These are phyloP conservation scores for Alternaria sp. DNA, from an alignment of 2,329 filamentous ascomycete genomes.

Conservation along the genomic window DNA sequence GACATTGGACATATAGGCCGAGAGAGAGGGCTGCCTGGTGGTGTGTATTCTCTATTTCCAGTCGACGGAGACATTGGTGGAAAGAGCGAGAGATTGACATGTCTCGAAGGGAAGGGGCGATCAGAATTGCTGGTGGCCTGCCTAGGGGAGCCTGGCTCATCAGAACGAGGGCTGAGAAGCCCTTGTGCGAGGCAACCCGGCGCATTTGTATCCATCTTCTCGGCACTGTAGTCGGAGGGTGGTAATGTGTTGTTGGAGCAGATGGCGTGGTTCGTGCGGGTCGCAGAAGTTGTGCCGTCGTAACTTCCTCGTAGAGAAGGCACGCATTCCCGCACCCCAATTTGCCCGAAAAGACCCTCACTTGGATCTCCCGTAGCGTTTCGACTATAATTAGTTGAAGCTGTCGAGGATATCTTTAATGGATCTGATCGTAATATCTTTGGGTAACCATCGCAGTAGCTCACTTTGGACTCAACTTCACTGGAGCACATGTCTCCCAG, in stretches of 20 bases:
- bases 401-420: not conserved
- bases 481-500: not conserved
- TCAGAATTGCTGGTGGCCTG: not conserved
- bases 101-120: not conserved
- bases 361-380: not conserved
- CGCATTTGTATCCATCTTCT: conserved; percentile 3
- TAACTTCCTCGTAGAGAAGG: conserved; percentile 2
- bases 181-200: conserved; percentile 14
- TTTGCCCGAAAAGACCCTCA: not conserved
- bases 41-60: conserved; percentile 15
- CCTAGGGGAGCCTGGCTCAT: not conserved
- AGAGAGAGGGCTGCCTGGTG: not conserved
- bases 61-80: conserved; percentile 7
- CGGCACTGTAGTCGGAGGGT: not conserved
- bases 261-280: not conserved
- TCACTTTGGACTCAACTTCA: not conserved
- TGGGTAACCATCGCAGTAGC: not conserved
- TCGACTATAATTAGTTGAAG: not conserved
- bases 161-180: not conserved
- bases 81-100: conserved; percentile 6
- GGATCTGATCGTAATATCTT: not conserved
- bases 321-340: not conserved
- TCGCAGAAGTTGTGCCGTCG: not conserved
- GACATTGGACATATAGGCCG: conserved; percentile 12
- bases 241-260: not conserved